A percentile compares a stretch with the other conserved stretches of the same genome.
Conservation (phyloP, 495 filamentous ascomycete genomes). For the Neurospora sp. region DNA sequence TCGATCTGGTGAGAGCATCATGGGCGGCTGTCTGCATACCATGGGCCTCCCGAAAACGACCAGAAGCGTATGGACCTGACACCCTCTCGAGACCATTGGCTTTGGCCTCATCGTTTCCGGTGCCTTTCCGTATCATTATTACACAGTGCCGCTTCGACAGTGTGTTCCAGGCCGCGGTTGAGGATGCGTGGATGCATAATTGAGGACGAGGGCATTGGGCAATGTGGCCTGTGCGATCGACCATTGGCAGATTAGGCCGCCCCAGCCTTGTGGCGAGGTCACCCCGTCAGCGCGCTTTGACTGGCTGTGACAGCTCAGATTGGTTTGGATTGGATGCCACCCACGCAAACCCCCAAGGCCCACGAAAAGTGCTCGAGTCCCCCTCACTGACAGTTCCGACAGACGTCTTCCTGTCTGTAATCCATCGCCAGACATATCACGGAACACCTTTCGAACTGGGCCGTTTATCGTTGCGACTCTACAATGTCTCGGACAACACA, state of each 20-base stretch:
- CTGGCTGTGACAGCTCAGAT: slow-evolving; percentile 13
- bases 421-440: neutral
- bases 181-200: slow-evolving; percentile 22
- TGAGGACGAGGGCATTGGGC: slow-evolving; percentile 13
- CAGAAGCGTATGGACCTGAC: neutral
- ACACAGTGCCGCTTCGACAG: neutral
- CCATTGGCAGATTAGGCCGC: slow-evolving; percentile 12
- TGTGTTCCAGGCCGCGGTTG: slow-evolving; percentile 11
- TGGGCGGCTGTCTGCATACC: neutral
- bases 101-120: neutral
- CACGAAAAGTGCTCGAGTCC: neutral
- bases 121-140: neutral
- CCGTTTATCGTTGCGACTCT: neutral
- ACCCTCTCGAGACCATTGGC: neutral
- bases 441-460: neutral
- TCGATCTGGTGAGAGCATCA: neutral
- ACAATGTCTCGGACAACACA: neutral
- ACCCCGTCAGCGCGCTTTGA: slow-evolving; percentile 9
- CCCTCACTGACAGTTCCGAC: neutral
- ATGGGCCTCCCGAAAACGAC: neutral
- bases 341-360: neutral
- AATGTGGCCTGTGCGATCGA: slow-evolving; percentile 13
- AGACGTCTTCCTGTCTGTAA: neutral
- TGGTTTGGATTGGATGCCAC: neutral
- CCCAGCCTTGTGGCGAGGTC: slow-evolving; percentile 22